phyloP scores from a whole-genome alignment of 768 basidiomycete species.

The Chalciporus chontae region DNA sequence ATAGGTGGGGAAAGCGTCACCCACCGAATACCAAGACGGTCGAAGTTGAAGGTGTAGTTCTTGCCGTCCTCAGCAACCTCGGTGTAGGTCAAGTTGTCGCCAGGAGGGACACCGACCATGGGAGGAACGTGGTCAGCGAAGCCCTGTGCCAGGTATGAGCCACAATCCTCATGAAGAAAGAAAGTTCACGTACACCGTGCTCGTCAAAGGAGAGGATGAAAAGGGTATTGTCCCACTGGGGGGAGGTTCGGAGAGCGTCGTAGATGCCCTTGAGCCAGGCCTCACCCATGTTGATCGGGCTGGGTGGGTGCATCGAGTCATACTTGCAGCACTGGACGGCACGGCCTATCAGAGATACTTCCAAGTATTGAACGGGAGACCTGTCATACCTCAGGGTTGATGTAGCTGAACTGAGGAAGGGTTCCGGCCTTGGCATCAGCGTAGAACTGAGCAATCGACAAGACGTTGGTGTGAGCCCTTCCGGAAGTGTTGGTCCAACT shows the following conservation, averaged over 20 bases:
- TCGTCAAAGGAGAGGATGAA: conserved; percentile 28
- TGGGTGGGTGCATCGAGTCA: conserved; percentile 26
- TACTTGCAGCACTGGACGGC: conserved; percentile 20
- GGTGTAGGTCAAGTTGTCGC: conserved; percentile 23
- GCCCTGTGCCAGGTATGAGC: conserved; percentile 7
- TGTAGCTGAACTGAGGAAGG: conserved; percentile 25
- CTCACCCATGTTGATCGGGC: conserved; percentile 25
- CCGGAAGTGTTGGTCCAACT: conserved; percentile 18
- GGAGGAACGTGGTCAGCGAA: conserved; percentile 24
- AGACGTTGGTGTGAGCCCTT: conserved; percentile 13
- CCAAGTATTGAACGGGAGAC: too few relatives aligned
- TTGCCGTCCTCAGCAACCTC: conserved; percentile 17
- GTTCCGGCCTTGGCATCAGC: conserved; percentile 20
- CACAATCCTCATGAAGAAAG: too few relatives aligned
- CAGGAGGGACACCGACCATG: conserved; percentile 19
- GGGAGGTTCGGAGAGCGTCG: conserved; percentile 22
- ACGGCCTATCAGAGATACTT: not conserved
- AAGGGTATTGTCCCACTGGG: conserved; percentile 19
- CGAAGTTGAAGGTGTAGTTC: conserved; percentile 20
- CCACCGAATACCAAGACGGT: conserved; percentile 25
- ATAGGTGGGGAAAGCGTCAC: not conserved
- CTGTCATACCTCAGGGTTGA: conserved; percentile 24
- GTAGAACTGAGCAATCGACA: conserved; percentile 16
- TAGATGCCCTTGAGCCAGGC: conserved; percentile 22
- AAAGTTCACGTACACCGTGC: conserved; percentile 17